These are phyloP conservation scores for Ophiostoma sp. DNA, from an alignment of 2,329 filamentous ascomycete species.

Conservation along the genomic window DNA sequence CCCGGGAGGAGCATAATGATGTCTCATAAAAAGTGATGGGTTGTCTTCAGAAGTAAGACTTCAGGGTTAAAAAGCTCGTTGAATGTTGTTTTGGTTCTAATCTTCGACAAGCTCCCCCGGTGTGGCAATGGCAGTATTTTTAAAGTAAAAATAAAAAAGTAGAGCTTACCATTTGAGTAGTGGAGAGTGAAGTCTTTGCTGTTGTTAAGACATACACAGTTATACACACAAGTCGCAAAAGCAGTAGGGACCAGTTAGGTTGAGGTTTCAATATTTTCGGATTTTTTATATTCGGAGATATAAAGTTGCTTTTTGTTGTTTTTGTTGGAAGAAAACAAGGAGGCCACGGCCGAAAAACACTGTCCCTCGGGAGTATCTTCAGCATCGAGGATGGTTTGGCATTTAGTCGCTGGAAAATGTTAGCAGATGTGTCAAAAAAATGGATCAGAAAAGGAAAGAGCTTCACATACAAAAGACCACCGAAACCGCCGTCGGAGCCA, in stretches of 20 bases:
- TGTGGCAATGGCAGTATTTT: conserved; percentile 28
- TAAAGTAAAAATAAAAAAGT: conserved; percentile 28
- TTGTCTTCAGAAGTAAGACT: conserved; percentile 59
- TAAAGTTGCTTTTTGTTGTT: conserved; percentile 24
- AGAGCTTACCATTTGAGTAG: conserved; percentile 48
- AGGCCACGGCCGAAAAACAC: neutral
- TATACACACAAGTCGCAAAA: neutral
- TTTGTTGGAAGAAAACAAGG: conserved; percentile 4
- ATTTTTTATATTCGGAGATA: conserved; percentile 24
- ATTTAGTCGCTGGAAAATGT: conserved; percentile 29
- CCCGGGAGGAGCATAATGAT: conserved; percentile 29
- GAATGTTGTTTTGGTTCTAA: conserved; percentile 48
- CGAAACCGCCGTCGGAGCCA: conserved; percentile 66
- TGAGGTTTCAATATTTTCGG: conserved; percentile 20
- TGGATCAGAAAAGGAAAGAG: neutral
- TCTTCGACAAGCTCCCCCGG: conserved; percentile 46
- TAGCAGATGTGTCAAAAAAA: neutral
- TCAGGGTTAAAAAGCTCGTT: conserved; percentile 71
- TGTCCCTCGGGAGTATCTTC: neutral
- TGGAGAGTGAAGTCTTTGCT: neutral
- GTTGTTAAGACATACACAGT: neutral
- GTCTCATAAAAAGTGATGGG: conserved; percentile 62
- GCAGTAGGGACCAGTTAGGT: conserved; percentile 1
- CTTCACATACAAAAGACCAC: conserved; percentile 64
- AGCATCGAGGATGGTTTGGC: neutral